These are phyloP conservation scores for Schoenoplectus tabernaemontani DNA, from an alignment of 202 grass and related monocot species.

Conservation along the genomic window DNA sequence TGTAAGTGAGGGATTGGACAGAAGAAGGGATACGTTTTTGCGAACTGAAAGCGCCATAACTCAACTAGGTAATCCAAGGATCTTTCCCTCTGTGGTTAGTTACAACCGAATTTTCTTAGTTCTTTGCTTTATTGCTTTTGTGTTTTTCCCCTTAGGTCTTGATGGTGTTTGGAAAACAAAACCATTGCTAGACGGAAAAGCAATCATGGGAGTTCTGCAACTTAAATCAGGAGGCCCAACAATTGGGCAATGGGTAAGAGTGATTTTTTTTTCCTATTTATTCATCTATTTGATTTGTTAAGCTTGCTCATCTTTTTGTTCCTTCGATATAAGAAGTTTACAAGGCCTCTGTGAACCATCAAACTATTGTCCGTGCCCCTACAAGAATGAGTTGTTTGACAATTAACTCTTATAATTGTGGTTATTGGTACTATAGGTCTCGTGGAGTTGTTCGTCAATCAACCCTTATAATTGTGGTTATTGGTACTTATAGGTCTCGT, in stretches of 20 bases:
- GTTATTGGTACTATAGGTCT: not conserved
- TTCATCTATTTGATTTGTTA: not conserved
- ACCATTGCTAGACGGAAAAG: constrained; percentile 72
- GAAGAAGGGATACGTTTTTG: constrained; percentile 44
- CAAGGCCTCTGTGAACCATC: not conserved
- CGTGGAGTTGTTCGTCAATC: no score
- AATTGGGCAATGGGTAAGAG: constrained; percentile 69
- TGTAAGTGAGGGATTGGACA: constrained; percentile 31
- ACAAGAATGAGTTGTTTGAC: not conserved
- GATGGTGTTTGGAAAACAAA: constrained; percentile 71
- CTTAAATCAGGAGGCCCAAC: constrained; percentile 72
- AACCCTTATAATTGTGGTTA: no score
- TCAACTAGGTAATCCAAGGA: constrained; percentile 40
- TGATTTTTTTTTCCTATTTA: not conserved
- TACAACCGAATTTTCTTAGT: not conserved
- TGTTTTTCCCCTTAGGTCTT: constrained; percentile 37
- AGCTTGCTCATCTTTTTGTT: not conserved
- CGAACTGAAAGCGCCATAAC: constrained; percentile 42
- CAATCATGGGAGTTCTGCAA: constrained; percentile 76
- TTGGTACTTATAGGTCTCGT: no score
- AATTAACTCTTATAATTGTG: not conserved
- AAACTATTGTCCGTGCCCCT: not conserved
- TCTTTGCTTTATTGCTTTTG: not conserved
- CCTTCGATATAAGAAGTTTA: not conserved
- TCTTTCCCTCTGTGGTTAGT: not conserved